Conservation (phyloP, 2,329 filamentous ascomycete species). For the Dichotomopilus funicola region DNA sequence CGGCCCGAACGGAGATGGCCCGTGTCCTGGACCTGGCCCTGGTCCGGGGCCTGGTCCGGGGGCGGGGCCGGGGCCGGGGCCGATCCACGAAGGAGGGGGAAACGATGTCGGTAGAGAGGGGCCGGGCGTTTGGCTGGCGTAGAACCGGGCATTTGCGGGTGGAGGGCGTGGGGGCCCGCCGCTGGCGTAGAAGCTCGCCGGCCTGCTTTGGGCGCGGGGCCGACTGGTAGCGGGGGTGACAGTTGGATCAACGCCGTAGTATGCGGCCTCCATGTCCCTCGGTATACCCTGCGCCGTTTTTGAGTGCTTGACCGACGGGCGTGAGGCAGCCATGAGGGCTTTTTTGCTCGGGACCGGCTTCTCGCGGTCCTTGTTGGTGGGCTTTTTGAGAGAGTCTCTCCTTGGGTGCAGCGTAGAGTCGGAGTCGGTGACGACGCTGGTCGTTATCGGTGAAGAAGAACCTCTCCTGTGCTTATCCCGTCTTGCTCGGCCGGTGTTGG, state of each 20-base stretch:
- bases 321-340: constrained; percentile 24
- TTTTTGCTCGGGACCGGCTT: constrained; percentile 28
- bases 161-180: constrained; percentile 29
- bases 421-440: constrained; percentile 35
- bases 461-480: constrained; percentile 35
- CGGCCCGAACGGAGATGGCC: constrained; percentile 11
- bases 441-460: constrained; percentile 31
- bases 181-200: constrained; percentile 32
- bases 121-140: constrained; percentile 27
- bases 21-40: background rate
- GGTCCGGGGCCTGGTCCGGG: background rate
- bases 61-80: constrained; percentile 12
- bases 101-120: constrained; percentile 27
- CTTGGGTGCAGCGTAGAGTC: constrained; percentile 38
- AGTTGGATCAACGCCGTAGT: constrained; percentile 34
- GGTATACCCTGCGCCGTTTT: constrained; percentile 32
- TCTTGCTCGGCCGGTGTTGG: constrained; percentile 47
- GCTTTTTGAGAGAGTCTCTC: constrained; percentile 28
- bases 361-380: constrained; percentile 25
- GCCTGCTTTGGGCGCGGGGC: constrained; percentile 36
- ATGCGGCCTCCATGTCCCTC: constrained; percentile 32
- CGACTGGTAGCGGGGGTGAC: constrained; percentile 29
- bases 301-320: constrained; percentile 30
- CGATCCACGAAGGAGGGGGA: constrained; percentile 22
- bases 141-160: constrained; percentile 31